Base-by-base conservation (phyloP, 495 filamentous ascomycete species). In the Tuber brumale region DNA sequence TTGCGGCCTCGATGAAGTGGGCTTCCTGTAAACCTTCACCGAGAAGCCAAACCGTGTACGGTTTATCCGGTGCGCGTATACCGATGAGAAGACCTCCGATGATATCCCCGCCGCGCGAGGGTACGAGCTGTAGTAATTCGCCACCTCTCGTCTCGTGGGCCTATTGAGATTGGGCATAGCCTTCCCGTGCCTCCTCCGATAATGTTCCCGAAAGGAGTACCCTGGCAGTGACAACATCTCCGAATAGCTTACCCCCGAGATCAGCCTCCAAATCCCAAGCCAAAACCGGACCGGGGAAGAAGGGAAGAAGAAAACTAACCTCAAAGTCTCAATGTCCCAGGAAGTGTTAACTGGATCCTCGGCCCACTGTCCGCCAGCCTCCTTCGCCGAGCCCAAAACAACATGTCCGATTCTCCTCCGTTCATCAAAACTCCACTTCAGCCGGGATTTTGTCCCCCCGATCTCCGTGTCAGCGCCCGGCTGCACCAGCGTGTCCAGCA, bases 201-300 rank as follows among this genome's bases (percentile, higher is more conserved):
- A 86, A 75, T 91, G 87, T 16, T 89, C 86, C 3, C 86, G 85
- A 79, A 90, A 90, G 7, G 88, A 87, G 82, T 91, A 91, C 0
- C 87, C 90, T 0, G 90, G 90, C 19, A 92, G 81, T 2, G 89
- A 90, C 19, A 92, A 84, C 89, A 90, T 88, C 74, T 89, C 88
- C 7, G 89, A 88, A 84, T 92, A 91, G 82, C 90, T 91, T 73
- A 74, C 48, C 27, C 51, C 41, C 21, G 6, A 41, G n/a, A 41
- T 73, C 61, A 85, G 79, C 18, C 77, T 81, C 27, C 78, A 81
- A 48, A 83, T 81, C 35, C 82, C 82, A 72, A 46, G 18, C 27
- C 39, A 27, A 70, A 69, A 69, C 37, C 14, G 23, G 21, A 14
- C 18, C 35, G 9, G 61, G 48, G 35, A 39, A 42, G 19, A 35